Evolutionary conservation across 2,329 filamentous ascomycete genomes (phyloP).

Genomic region (Keithomyces neogunnii): DNA sequence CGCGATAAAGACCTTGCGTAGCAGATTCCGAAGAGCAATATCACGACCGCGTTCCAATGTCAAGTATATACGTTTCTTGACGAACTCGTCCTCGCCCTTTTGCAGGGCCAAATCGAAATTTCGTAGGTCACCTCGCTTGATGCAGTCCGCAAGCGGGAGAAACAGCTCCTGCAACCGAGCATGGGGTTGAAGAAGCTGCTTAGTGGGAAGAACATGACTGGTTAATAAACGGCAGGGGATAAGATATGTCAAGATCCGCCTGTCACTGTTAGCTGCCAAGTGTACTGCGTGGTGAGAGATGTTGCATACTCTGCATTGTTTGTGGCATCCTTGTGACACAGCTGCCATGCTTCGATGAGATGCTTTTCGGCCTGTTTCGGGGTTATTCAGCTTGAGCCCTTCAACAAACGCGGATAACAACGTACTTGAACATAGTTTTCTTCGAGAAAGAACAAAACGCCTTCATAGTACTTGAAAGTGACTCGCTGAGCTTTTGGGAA

Average conservation of each 20-base stretch:
- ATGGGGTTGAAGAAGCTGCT: conserved; percentile 61
- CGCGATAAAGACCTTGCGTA: conserved; percentile 82
- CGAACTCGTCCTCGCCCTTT: conserved; percentile 82
- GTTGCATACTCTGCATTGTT: conserved; percentile 72
- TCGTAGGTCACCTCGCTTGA: conserved; percentile 72
- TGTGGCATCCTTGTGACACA: conserved; percentile 64
- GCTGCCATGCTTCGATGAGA: conserved; percentile 70
- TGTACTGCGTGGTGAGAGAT: not conserved
- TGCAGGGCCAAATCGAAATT: conserved; percentile 77
- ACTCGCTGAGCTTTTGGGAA: conserved; percentile 90
- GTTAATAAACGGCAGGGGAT: conserved; percentile 90
- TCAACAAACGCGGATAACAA: conserved; percentile 8
- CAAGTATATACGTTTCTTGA: conserved; percentile 86
- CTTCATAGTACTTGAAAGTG: conserved; percentile 93
- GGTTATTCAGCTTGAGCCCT: not conserved
- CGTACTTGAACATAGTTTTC: conserved; percentile 77
- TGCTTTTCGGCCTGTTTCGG: conserved; percentile 62
- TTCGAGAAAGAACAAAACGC: conserved; percentile 87
- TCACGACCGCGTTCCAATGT: conserved; percentile 89
- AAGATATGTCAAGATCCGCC: conserved; percentile 86
- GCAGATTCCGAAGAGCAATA: conserved; percentile 81
- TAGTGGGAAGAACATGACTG: conserved; percentile 72
- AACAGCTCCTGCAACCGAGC: conserved; percentile 73
- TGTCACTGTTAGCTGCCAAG: conserved; percentile 27
- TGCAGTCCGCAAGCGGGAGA: conserved; percentile 66